Evolutionary conservation across 2,329 filamentous ascomycete genomes (phyloP).

Genomic region (Fusarium sp.): DNA sequence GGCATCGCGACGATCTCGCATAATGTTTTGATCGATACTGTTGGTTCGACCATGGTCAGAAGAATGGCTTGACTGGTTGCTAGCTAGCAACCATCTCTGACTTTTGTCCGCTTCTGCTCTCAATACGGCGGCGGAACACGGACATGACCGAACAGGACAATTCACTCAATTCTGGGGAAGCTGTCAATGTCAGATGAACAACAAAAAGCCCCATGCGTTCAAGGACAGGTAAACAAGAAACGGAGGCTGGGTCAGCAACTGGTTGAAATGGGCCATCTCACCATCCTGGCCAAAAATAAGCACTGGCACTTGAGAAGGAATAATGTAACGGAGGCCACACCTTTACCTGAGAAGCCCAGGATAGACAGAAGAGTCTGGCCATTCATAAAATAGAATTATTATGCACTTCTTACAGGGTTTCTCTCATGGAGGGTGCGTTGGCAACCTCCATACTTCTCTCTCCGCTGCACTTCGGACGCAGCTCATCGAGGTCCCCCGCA

Average conservation of each 20-base stretch:
- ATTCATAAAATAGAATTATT: slow-evolving; percentile 3
- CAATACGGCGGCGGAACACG: neutral
- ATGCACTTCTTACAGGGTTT: slow-evolving; percentile 33
- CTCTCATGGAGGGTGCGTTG: slow-evolving; percentile 31
- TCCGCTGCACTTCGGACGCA: slow-evolving; percentile 31
- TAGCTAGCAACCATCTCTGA: neutral
- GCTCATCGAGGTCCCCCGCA: slow-evolving; percentile 25
- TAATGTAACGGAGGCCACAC: slow-evolving; percentile 31
- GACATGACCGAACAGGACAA: slow-evolving; percentile 19
- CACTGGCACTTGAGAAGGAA: slow-evolving; percentile 22
- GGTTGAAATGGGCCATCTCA: slow-evolving; percentile 22
- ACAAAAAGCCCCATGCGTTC: slow-evolving; percentile 28
- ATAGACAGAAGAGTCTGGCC: slow-evolving; percentile 19
- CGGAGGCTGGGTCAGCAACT: slow-evolving; percentile 20
- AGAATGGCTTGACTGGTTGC: neutral
- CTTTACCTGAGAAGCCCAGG: slow-evolving; percentile 24
- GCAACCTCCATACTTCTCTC: slow-evolving; percentile 29
- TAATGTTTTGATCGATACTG: slow-evolving; percentile 6
- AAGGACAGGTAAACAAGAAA: slow-evolving; percentile 11
- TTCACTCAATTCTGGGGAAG: slow-evolving; percentile 13
- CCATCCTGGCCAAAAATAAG: slow-evolving; percentile 38
- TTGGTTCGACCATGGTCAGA: slow-evolving; percentile 4
- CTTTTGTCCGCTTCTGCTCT: too few species aligned
- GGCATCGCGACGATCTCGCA: slow-evolving; percentile 16
- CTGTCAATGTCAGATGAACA: slow-evolving; percentile 14